phyloP scores from a whole-genome alignment of 164 flowering plant genomes.

The Dillenia turbinata region DNA sequence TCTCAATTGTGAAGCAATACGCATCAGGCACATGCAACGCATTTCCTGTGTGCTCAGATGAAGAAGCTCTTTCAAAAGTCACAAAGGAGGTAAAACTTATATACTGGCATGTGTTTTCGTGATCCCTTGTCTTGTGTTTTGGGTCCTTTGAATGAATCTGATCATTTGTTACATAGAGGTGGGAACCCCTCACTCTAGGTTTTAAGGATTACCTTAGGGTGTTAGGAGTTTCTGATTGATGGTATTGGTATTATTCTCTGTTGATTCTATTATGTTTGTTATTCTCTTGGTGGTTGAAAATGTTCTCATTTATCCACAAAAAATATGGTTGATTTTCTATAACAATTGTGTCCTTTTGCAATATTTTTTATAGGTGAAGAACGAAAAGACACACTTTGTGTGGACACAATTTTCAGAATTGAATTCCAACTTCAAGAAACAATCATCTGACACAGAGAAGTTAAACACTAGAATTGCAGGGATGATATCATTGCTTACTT shows the following conservation, averaged over 20 bases:
- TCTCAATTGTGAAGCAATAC: constrained; percentile 80
- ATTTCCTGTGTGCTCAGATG: constrained; percentile 80
- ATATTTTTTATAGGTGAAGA: constrained; percentile 49
- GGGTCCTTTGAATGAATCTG: neutral
- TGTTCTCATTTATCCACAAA: no score
- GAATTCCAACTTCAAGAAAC: constrained; percentile 57
- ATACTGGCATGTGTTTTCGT: neutral
- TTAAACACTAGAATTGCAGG: constrained; percentile 69
- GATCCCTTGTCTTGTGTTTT: constrained; percentile 3
- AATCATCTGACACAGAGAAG: constrained; percentile 56
- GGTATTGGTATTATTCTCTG: no score
- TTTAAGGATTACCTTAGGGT: no score
- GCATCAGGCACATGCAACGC: constrained; percentile 76
- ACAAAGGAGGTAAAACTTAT: constrained; percentile 66
- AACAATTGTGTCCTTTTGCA: no score
- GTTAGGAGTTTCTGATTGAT: no score
- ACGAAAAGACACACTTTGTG: constrained; percentile 64
- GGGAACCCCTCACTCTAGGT: no score
- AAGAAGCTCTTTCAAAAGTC: constrained; percentile 76
- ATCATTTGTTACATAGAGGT: neutral
- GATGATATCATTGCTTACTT: constrained; percentile 80
- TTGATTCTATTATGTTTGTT: no score
- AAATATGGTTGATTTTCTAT: no score
- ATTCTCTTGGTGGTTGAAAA: no score
- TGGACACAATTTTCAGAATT: constrained; percentile 97